These are phyloP conservation scores for Dipteronia sinensis DNA, from an alignment of 345 rosid genomes.

Conservation along the genomic window DNA sequence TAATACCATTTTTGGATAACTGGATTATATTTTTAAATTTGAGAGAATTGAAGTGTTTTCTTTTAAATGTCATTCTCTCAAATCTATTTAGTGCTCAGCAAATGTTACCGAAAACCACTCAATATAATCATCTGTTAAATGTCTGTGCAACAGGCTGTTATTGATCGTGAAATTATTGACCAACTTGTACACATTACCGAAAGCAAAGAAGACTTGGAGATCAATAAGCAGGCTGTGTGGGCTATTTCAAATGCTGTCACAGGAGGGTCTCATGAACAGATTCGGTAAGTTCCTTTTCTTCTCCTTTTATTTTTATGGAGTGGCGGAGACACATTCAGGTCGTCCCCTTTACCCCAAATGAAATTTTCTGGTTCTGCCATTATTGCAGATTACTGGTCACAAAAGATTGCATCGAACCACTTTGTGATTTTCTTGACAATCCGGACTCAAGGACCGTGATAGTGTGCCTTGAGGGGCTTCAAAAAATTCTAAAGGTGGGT, in stretches of 20 bases:
- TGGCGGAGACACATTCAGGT: background rate
- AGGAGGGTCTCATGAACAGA: constrained; percentile 84
- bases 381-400: constrained; percentile 62
- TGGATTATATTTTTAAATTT: too few relatives aligned
- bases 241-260: constrained; percentile 86
- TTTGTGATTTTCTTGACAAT: constrained; percentile 71
- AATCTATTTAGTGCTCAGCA: too few relatives aligned
- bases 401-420: constrained; percentile 84
- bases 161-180: too few relatives aligned
- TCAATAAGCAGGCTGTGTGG: constrained; percentile 91
- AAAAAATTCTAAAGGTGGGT: constrained; percentile 77
- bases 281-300: constrained; percentile 47
- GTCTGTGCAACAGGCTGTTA: too few relatives aligned
- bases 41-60: too few relatives aligned
- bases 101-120: too few relatives aligned
- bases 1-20: too few relatives aligned
- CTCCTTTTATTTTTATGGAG: background rate
- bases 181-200: too few relatives aligned
- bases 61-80: too few relatives aligned
- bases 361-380: background rate
- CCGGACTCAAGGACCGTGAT: constrained; percentile 85
- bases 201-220: constrained; percentile 25
- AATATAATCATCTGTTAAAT: too few relatives aligned
- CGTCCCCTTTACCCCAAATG: background rate
- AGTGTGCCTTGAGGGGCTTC: constrained; percentile 82